phyloP scores from a whole-genome alignment of 1,284 basidiomycete genomes.

The Marasmius fiardii region DNA sequence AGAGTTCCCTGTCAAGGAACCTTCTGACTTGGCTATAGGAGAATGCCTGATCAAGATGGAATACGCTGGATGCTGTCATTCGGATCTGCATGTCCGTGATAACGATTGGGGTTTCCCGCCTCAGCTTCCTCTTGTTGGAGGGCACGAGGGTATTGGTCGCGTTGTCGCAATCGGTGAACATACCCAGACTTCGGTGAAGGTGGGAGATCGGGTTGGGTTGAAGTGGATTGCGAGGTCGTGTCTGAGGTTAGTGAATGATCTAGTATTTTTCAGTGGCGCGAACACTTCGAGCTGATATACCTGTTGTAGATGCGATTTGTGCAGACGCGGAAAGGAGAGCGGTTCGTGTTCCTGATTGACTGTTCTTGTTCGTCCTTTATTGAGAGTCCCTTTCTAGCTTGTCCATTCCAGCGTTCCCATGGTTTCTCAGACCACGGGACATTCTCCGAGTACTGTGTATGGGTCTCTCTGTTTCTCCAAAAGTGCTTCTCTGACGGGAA shows the following conservation, averaged over 20 bases:
- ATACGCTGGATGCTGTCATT: slow-evolving; percentile 64
- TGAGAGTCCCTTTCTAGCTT: slow-evolving; percentile 27
- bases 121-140: slow-evolving; percentile 61
- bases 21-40: slow-evolving; percentile 55
- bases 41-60: slow-evolving; percentile 68
- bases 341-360: slow-evolving; percentile 27
- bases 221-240: slow-evolving; percentile 71
- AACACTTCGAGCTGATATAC: background rate
- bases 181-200: slow-evolving; percentile 41
- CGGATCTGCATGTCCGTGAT: slow-evolving; percentile 58
- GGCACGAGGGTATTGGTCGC: slow-evolving; percentile 62
- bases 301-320: slow-evolving; percentile 49
- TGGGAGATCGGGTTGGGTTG: slow-evolving; percentile 71
- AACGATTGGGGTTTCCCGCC: slow-evolving; percentile 52
- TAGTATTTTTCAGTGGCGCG: background rate
- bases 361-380: slow-evolving; percentile 11
- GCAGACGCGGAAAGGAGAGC: slow-evolving; percentile 51
- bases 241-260: slow-evolving; percentile 30
- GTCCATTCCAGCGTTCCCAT: slow-evolving; percentile 36
- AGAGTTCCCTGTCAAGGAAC: slow-evolving; percentile 49
- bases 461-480: slow-evolving; percentile 12
- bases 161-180: slow-evolving; percentile 68
- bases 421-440: slow-evolving; percentile 61
- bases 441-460: slow-evolving; percentile 46
- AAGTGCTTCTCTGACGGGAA: too few relatives aligned